phyloP scores from a whole-genome alignment of 164 flowering plant genomes.

The Paratinospora sagittata region DNA sequence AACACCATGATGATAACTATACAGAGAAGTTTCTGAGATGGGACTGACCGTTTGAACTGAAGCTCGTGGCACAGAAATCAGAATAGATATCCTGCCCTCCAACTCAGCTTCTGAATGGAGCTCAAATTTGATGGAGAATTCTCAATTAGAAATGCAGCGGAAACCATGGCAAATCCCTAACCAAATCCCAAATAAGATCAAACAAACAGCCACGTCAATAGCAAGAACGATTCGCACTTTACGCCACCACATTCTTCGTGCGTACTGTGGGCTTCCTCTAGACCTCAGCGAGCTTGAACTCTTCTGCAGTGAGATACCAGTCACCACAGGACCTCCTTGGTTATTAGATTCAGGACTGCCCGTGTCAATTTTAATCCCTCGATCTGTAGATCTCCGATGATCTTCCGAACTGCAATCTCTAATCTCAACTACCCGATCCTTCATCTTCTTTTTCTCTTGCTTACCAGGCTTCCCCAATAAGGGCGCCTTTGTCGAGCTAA shows the following conservation, averaged over 20 bases:
- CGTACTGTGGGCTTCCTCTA: slow-evolving; percentile 38
- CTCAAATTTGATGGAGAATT: not conserved
- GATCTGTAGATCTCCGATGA: slow-evolving; percentile 48
- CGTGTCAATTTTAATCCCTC: slow-evolving; percentile 39
- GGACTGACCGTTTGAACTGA: not conserved
- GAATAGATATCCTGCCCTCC: not conserved
- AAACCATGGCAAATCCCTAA: slow-evolving; percentile 52
- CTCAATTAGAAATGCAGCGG: slow-evolving; percentile 35
- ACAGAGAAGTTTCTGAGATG: slow-evolving; percentile 7
- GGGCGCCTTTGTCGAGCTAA: not conserved
- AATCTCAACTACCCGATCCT: slow-evolving; percentile 17
- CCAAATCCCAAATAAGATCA: slow-evolving; percentile 59
- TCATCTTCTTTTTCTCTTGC: slow-evolving; percentile 11
- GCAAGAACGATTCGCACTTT: slow-evolving; percentile 46
- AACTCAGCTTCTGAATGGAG: not conserved
- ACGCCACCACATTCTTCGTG: slow-evolving; percentile 28
- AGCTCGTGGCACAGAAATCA: not conserved
- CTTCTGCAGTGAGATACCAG: slow-evolving; percentile 39
- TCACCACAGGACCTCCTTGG: not conserved
- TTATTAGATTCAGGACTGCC: slow-evolving; percentile 20
- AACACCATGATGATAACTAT: slow-evolving; percentile 7
- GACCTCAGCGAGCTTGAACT: slow-evolving; percentile 37
- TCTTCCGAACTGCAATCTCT: slow-evolving; percentile 51
- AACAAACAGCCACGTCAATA: slow-evolving; percentile 64
- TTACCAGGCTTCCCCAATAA: slow-evolving; percentile 12